phyloP scores from a whole-genome alignment of 1,284 basidiomycete genomes.

The Hypsizygus ulmarius region DNA sequence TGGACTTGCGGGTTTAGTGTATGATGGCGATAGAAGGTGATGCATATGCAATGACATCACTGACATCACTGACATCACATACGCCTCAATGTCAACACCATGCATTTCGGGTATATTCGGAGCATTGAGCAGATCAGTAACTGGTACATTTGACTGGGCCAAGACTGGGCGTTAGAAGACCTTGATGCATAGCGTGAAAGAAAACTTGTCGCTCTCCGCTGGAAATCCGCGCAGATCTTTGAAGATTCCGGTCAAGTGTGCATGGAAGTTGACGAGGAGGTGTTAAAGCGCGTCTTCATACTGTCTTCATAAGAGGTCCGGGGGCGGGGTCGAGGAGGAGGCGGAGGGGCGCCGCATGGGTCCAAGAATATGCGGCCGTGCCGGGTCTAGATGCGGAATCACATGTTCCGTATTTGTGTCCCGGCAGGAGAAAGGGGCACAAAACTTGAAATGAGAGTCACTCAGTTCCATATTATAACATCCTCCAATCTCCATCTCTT shows the following conservation, averaged over 20 bases:
- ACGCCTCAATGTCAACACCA: not conserved
- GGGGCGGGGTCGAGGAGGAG: not conserved
- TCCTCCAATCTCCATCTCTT: constrained; percentile 1
- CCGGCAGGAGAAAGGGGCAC: not conserved
- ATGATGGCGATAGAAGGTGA: constrained; percentile 84
- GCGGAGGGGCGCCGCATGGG: constrained; percentile 21
- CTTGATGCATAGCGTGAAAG: too few relatives aligned
- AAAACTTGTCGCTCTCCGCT: too few relatives aligned
- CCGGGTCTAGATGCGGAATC: constrained; percentile 32
- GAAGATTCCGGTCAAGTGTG: too few relatives aligned
- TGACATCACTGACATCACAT: not conserved
- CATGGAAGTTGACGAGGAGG: too few relatives aligned
- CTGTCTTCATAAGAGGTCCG: not conserved
- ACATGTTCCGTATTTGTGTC: constrained; percentile 29
- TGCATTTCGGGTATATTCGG: too few relatives aligned
- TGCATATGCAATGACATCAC: constrained; percentile 15
- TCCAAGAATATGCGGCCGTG: constrained; percentile 10
- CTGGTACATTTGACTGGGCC: too few relatives aligned
- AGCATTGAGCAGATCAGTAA: too few relatives aligned
- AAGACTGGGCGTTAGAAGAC: too few relatives aligned
- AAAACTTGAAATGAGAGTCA: constrained; percentile 17
- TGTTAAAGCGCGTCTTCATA: not conserved
- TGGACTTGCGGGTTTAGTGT: constrained; percentile 82
- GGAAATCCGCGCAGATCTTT: too few relatives aligned
- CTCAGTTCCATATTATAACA: constrained; percentile 7